Evolutionary conservation across 345 rosid species (phyloP).

Genomic region (Clausena lansium): DNA sequence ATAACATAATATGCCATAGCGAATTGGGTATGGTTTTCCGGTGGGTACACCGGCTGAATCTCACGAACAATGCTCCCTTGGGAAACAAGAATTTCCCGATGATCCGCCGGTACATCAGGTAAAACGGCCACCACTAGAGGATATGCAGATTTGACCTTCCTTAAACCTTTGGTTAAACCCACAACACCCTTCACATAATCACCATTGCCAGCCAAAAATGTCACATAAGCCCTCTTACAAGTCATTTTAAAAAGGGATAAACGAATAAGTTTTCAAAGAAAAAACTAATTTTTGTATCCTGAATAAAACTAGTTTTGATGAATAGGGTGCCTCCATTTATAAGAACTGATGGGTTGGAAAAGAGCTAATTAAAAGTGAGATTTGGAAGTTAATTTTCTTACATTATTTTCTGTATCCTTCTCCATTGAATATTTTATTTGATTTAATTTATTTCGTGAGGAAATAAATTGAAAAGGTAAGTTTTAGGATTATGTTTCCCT

Average conservation of each 20-base stretch:
- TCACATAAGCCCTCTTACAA: slow-evolving; percentile 39
- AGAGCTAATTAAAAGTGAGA: neutral
- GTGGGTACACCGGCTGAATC: slow-evolving; percentile 56
- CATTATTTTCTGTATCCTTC: neutral
- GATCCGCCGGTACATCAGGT: slow-evolving; percentile 65
- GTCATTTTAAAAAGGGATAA: slow-evolving; percentile 15
- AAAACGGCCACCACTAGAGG: slow-evolving; percentile 66
- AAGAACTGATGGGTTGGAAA: neutral
- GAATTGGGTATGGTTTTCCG: slow-evolving; percentile 46
- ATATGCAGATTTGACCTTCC: slow-evolving; percentile 43
- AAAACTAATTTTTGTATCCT: neutral
- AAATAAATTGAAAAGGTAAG: neutral
- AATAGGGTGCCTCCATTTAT: slow-evolving; percentile 10
- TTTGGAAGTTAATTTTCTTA: neutral
- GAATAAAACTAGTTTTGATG: neutral
- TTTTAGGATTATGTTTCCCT: neutral
- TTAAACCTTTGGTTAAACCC: slow-evolving; percentile 60
- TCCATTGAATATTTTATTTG: neutral
- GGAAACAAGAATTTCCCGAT: slow-evolving; percentile 45
- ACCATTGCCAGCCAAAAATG: slow-evolving; percentile 61
- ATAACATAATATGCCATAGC: slow-evolving; percentile 73
- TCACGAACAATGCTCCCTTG: slow-evolving; percentile 61
- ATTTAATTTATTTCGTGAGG: neutral
- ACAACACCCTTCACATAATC: slow-evolving; percentile 70
- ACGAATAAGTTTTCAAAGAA: neutral